Conservation (phyloP, 2,329 filamentous ascomycete species). For the Epichloe gansuensis region DNA sequence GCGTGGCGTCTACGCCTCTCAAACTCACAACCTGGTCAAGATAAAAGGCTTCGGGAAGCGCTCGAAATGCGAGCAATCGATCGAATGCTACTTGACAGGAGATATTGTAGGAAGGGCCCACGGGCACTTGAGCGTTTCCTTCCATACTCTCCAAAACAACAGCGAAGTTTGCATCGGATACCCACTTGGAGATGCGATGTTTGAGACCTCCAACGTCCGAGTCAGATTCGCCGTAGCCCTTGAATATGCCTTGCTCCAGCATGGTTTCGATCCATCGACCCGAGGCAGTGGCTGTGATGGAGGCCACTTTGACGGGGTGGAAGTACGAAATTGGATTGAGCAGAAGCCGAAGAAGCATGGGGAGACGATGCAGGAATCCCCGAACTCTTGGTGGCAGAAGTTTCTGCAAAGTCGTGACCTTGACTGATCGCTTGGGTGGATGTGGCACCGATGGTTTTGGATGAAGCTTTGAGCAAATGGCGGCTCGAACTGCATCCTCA, state of each 20-base stretch:
- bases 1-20: constrained; percentile 1
- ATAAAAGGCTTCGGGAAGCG: background rate
- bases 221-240: constrained; percentile 2
- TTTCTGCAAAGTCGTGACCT: constrained; percentile 5
- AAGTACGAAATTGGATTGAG: constrained; percentile 5
- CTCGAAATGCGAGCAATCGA: background rate
- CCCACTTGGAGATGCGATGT: constrained; percentile 4
- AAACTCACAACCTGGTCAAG: constrained; percentile 1
- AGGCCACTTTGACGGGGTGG: constrained; percentile 2
- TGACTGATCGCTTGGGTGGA: constrained; percentile 4
- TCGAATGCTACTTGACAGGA: constrained; percentile 3
- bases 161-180: constrained; percentile 3
- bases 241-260: constrained; percentile 3
- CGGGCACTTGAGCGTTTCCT: constrained; percentile 2
- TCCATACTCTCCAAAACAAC: constrained; percentile 1
- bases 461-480: constrained; percentile 4
- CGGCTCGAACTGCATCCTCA: background rate
- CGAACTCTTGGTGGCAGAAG: background rate
- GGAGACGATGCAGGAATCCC: constrained; percentile 3
- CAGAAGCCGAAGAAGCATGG: constrained; percentile 4
- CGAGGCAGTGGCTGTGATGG: constrained; percentile 4
- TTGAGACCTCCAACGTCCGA: constrained; percentile 1
- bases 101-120: background rate
- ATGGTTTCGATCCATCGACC: constrained; percentile 5
- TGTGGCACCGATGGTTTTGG: constrained; percentile 4